These are phyloP conservation scores for Linaria vulgaris DNA, from an alignment of 257 asterid species.

Conservation along the genomic window DNA sequence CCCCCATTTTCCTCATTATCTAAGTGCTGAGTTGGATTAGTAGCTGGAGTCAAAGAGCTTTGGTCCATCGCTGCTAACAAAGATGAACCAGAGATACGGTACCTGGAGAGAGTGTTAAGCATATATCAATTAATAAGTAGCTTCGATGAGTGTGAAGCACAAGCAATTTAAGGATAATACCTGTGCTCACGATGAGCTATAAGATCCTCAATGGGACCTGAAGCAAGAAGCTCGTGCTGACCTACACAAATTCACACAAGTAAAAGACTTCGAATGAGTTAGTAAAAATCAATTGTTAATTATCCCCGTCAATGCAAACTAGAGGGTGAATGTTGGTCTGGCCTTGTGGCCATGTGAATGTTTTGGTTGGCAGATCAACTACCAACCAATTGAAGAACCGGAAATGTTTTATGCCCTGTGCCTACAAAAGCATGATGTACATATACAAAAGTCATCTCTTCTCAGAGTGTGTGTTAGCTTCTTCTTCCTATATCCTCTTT, in stretches of 20 bases:
- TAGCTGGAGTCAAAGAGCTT: conserved; percentile 61
- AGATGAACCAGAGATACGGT: conserved; percentile 96
- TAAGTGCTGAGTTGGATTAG: conserved; percentile 47
- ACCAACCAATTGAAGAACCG: no score
- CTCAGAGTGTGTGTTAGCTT: no score
- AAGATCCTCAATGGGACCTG: conserved; percentile 99
- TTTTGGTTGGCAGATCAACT: no score
- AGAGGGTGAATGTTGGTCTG: no score
- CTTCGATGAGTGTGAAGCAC: conserved; percentile 20
- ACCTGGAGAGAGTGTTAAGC: conserved; percentile 51
- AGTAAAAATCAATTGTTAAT: conserved; percentile 11
- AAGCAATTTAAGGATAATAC: conserved; percentile 35
- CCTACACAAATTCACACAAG: conserved; percentile 41
- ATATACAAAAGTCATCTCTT: no score
- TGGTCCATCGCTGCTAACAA: conserved; percentile 95
- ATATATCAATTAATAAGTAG: conserved; percentile 19
- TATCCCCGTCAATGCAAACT: not conserved
- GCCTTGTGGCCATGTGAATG: no score
- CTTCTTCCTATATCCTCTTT: no score
- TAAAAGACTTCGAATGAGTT: conserved; percentile 15
- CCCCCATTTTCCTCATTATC: conserved; percentile 58
- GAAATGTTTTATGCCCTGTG: no score
- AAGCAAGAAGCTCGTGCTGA: conserved; percentile 95
- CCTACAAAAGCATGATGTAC: no score
- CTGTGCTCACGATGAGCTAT: conserved; percentile 99